These are phyloP conservation scores for Calonectria pseudoturangicola DNA, from an alignment of 2,329 filamentous ascomycete species.

Conservation along the genomic window DNA sequence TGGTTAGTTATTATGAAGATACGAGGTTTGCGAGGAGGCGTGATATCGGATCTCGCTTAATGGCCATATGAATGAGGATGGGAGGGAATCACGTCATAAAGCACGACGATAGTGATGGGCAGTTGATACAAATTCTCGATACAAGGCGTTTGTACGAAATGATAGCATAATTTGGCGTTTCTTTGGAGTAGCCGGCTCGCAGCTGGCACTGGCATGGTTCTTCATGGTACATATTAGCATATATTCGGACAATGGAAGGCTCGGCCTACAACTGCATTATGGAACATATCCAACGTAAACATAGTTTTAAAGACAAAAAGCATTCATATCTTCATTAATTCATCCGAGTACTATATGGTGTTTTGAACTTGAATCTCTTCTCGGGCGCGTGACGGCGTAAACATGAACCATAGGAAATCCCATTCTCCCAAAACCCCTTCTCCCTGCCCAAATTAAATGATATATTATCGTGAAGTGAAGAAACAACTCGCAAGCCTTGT, in stretches of 20 bases:
- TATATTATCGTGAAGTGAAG: slow-evolving; percentile 19
- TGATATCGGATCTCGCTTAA: not conserved
- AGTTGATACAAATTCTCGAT: slow-evolving; percentile 16
- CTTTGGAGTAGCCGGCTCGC: slow-evolving; percentile 7
- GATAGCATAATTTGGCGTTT: slow-evolving; percentile 24
- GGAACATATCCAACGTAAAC: not conserved
- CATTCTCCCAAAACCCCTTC: not conserved
- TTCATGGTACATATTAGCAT: slow-evolving; percentile 28
- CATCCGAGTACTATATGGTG: slow-evolving; percentile 29
- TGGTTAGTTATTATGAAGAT: not conserved
- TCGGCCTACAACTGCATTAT: not conserved
- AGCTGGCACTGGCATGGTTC: slow-evolving; percentile 19
- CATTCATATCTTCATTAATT: slow-evolving; percentile 51
- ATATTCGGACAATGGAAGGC: slow-evolving; percentile 11
- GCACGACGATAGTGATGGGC: not conserved
- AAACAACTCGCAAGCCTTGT: not conserved
- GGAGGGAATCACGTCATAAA: not conserved
- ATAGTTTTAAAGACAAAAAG: slow-evolving; percentile 22
- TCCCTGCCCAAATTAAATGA: slow-evolving; percentile 4
- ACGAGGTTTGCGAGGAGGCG: not conserved
- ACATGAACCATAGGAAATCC: slow-evolving; percentile 7
- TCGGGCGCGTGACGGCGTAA: slow-evolving; percentile 17
- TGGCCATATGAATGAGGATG: slow-evolving; percentile 8
- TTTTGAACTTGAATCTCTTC: slow-evolving; percentile 17
- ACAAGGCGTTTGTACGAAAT: slow-evolving; percentile 15